A percentile compares a stretch with the other conserved stretches of the same genome.
Evolutionary conservation across 2,329 filamentous ascomycete genomes (phyloP).

Genomic region (Daldinia eschscholtzii): DNA sequence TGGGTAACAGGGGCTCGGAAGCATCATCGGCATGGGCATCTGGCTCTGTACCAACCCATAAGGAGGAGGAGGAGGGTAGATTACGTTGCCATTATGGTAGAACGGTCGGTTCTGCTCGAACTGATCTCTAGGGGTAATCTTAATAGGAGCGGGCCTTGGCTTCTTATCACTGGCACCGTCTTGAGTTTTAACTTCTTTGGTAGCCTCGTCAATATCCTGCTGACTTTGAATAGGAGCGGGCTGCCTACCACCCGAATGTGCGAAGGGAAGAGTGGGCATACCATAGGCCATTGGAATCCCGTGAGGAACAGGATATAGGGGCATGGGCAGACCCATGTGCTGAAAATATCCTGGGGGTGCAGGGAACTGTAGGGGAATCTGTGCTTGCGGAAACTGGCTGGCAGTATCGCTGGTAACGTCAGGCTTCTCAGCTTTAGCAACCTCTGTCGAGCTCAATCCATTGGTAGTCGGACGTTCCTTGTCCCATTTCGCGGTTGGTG

Average conservation of each 20-base stretch:
- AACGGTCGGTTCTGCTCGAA: constrained; percentile 62
- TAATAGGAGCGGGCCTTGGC: constrained; percentile 50
- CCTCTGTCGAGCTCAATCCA: constrained; percentile 44
- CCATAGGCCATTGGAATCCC: constrained; percentile 45
- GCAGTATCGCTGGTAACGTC: constrained; percentile 24
- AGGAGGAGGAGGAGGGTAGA: constrained; percentile 53
- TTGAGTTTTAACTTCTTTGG: constrained; percentile 37
- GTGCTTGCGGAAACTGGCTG: constrained; percentile 37
- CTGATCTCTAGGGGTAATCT: constrained; percentile 58
- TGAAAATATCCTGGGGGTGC: constrained; percentile 43
- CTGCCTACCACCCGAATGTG: constrained; percentile 31
- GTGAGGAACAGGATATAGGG: constrained; percentile 47
- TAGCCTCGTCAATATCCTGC: constrained; percentile 29
- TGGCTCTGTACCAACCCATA: constrained; percentile 38
- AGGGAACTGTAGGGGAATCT: constrained; percentile 42
- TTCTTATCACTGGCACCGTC: constrained; percentile 50
- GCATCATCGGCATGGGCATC: constrained; percentile 43
- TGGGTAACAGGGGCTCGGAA: constrained; percentile 43
- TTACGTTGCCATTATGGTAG: constrained; percentile 60
- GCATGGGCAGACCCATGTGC: constrained; percentile 50
- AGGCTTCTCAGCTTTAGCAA: constrained; percentile 41
- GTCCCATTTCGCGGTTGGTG: constrained; percentile 65
- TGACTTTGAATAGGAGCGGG: constrained; percentile 28
- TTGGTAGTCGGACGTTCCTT: constrained; percentile 56
- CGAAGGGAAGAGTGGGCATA: constrained; percentile 36